Evolutionary conservation across 179 eudicot species (phyloP).

Genomic region (Silene coronaria): DNA sequence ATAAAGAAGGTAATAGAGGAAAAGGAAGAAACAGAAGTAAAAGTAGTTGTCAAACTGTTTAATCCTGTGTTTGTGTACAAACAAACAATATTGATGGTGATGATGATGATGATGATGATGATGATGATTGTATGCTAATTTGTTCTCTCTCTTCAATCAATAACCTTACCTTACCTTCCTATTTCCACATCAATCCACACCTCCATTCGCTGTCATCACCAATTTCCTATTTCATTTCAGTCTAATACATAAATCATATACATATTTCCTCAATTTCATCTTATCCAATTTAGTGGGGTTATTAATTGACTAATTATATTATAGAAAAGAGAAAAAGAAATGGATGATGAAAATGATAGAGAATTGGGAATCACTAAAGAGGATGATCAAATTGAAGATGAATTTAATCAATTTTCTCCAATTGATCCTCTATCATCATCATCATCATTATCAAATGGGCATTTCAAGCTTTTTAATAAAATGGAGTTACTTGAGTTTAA

Average conservation of each 20-base stretch:
- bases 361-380: slow-evolving; percentile 39
- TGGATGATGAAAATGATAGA: slow-evolving; percentile 25
- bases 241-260: not conserved
- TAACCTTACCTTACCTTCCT: not conserved
- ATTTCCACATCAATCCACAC: not conserved
- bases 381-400: slow-evolving; percentile 13
- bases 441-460: slow-evolving; percentile 11
- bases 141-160: not conserved
- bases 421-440: slow-evolving; percentile 10
- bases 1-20: no score
- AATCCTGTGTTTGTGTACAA: not conserved
- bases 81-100: not conserved
- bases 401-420: not conserved
- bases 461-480: slow-evolving; percentile 60
- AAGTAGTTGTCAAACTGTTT: no score
- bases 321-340: not conserved
- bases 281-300: not conserved
- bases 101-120: no score
- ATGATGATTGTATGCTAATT: not conserved
- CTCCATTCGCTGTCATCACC: not conserved
- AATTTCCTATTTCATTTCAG: not conserved
- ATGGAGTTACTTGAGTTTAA: slow-evolving; percentile 55
- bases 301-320: not conserved
- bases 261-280: not conserved
- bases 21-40: no score